Base-by-base conservation (phyloP, 2,329 filamentous ascomycete genomes). In the Alternaria longipes region DNA sequence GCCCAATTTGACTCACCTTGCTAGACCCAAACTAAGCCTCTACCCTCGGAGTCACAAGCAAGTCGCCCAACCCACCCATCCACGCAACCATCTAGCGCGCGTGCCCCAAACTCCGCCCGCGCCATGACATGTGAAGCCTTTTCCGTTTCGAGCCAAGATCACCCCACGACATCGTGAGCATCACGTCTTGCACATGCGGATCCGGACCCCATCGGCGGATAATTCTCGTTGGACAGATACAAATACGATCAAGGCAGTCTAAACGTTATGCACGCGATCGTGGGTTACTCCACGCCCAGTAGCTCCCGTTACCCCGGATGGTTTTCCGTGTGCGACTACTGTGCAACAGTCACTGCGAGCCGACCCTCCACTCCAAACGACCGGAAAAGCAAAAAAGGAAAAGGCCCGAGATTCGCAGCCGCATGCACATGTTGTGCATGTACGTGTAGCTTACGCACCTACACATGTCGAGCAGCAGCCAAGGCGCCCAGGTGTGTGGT, bases 61-160 rank as follows among this genome's bases (percentile, higher is more conserved):
- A 50, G 30, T 38, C 46, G 46, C 40, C 40, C 20, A 42, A 4
- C 40, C 40, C 40, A 41, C 30, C 46, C 46, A 24, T 49, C 46
- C 30, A 38, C 30, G 46, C 32, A 50, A 36, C 18, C 46, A 34
- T 36, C 20, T 50, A 50, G 46, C 20, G 46, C 32, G 46, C 46
- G 46, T 26, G 46, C 32, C 46, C 46, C 32, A 34, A 50, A 50
- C 20, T 36, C 46, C 46, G 30, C 46, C 32, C 46, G 46, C 16
- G 46, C 46, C 46, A 22, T 50, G 30, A 38, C 46, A 50, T 50
- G 46, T 50, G 46, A 50, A 50, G 50, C 50, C 50, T n/a, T 55
- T 47, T 12, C 53, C 53, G 61, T 66, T 64, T 62, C 59, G 59
- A 50, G 44, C 40, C 28, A 38, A 57, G 55, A 61, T 66, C 64